phyloP scores from a whole-genome alignment of 2,329 filamentous ascomycete species.

The Fusarium siculi region DNA sequence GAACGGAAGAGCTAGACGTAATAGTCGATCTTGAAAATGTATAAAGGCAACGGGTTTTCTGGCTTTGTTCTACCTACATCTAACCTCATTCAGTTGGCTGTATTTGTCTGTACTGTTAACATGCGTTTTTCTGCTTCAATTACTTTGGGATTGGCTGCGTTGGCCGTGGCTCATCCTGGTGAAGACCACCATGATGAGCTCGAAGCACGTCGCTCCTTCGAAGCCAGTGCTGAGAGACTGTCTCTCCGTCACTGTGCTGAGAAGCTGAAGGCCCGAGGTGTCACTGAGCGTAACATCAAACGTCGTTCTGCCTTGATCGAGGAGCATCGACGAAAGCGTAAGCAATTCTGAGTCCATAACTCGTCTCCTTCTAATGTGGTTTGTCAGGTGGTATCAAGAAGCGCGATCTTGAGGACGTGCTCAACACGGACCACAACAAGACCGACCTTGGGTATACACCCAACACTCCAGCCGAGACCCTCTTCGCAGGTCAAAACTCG shows the following conservation, averaged over 20 bases:
- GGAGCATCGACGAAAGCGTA: constrained; percentile 54
- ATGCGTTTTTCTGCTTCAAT: background rate
- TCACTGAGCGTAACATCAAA: constrained; percentile 54
- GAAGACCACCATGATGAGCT: constrained; percentile 12
- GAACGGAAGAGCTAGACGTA: background rate
- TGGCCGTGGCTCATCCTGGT: background rate
- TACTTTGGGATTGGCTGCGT: background rate
- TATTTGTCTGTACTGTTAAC: background rate
- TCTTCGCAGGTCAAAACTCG: constrained; percentile 54
- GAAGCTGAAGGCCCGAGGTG: constrained; percentile 58
- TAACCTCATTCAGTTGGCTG: background rate
- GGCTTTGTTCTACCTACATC: background rate
- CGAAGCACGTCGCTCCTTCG: background rate
- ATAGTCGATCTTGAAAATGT: background rate
- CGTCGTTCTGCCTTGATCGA: constrained; percentile 56
- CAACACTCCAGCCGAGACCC: constrained; percentile 43
- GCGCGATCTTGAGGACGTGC: constrained; percentile 48
- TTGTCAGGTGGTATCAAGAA: constrained; percentile 32
- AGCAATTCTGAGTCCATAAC: background rate
- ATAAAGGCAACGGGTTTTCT: background rate
- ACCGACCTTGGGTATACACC: constrained; percentile 48
- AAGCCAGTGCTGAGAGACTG: background rate
- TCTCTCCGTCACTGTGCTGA: constrained; percentile 59
- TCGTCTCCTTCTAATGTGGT: background rate
- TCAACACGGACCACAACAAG: constrained; percentile 52